Evolutionary conservation across 2,329 filamentous ascomycete genomes (phyloP), one percentile per base, ranked within the genome.

Genomic region (Cladophialophora bantiana): DNA sequence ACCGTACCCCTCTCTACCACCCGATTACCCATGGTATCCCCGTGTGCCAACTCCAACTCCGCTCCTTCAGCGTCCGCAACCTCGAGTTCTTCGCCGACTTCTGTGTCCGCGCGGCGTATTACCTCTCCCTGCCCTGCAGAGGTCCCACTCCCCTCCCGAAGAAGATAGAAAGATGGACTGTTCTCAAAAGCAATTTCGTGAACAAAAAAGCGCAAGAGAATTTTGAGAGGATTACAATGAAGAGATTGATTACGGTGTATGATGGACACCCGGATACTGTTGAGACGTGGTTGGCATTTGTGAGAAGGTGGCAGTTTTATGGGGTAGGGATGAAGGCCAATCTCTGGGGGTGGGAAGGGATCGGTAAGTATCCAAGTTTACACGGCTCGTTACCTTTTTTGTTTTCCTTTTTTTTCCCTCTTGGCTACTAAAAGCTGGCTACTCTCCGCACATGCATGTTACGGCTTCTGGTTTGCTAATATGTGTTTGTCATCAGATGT

Each of bases 321-420:
- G 95, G 95, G n/a, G 90, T 98, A 48, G 95, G 95, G 74, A 96
- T 99, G 93, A 99, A 99, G 85, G 95, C 95, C 61, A 97, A 99
- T 77, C 86, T 98, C 58, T 99, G 91, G 89, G 92, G 97, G 76
- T 94, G 92, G 79, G 88, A 90, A 74, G 85, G 86, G 65, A 77
- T 94, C 66, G 89, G 90, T 90, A 85, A 70, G 79, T 71, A 52
- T 38, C n/a, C 40, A 15, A 38, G 36, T 36, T 18, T 32, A 18
- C 34, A 26, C 26, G 53, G 70, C 32, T n/a, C 52, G 34, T 34
- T 67, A 35, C 45, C 35, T 42, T 35, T 52, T 15, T 10, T 18
- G 20, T 26, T 26, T 40, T 50, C 15, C 59, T 35, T 26, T 54
- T 26, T 38, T 52, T 42, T n/a, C n/a, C n/a, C n/a, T n/a, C n/a